phyloP scores from a whole-genome alignment of 805 yeast genomes.

The Teunomyces aglyptinius region DNA sequence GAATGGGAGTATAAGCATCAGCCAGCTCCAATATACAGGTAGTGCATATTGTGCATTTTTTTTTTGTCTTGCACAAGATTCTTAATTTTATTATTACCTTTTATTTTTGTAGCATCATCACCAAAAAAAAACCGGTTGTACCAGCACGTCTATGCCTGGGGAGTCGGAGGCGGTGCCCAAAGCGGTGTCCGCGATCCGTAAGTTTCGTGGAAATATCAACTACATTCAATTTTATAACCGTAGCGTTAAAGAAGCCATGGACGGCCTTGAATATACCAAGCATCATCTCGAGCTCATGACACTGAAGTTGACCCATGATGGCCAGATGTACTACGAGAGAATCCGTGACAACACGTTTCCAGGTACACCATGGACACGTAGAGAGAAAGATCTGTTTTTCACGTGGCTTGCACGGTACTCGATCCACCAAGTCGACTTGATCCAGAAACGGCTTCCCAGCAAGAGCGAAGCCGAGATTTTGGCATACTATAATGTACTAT shows the following conservation, averaged over 20 bases:
- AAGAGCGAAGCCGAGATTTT: constrained; percentile 47
- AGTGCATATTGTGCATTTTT: too few relatives aligned
- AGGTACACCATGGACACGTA: constrained; percentile 42
- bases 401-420: constrained; percentile 47
- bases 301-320: constrained; percentile 13
- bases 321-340: constrained; percentile 12
- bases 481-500: constrained; percentile 43
- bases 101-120: not conserved
- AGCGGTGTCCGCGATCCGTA: constrained; percentile 7
- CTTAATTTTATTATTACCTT: not conserved
- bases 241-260: constrained; percentile 23
- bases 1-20: too few relatives aligned
- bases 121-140: not conserved
- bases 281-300: not conserved
- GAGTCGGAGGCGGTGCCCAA: not conserved
- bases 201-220: constrained; percentile 26
- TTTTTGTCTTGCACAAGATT: not conserved
- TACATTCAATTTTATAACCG: constrained; percentile 28
- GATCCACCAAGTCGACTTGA: constrained; percentile 44
- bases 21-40: too few relatives aligned
- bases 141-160: too few relatives aligned
- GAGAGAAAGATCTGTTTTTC: constrained; percentile 55
- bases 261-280: not conserved
- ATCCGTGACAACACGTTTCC: not conserved
- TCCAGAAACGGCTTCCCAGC: constrained; percentile 34